phyloP scores from a whole-genome alignment of 2,329 filamentous ascomycete genomes.

The Xylariaceae sp. region DNA sequence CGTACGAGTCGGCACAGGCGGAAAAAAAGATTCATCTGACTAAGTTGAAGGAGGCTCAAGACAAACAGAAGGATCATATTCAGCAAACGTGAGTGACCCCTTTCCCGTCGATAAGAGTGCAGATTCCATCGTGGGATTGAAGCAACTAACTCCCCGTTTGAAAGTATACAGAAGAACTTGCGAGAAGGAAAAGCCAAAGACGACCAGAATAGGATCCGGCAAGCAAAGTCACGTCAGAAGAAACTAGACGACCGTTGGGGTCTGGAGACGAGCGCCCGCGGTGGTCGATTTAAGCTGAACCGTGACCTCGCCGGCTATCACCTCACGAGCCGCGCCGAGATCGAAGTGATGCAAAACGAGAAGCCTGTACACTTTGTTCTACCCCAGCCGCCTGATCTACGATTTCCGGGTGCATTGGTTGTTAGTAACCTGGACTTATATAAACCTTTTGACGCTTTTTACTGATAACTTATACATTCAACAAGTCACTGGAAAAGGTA shows the following conservation, averaged over 20 bases:
- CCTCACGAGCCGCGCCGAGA: constrained; percentile 53
- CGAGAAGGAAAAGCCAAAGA: constrained; percentile 70
- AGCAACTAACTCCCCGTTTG: neutral
- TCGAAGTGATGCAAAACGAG: constrained; percentile 63
- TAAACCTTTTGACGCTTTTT: neutral
- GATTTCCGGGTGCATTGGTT: constrained; percentile 69
- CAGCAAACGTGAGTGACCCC: constrained; percentile 50
- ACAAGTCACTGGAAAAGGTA: constrained; percentile 58
- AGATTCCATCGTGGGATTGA: neutral
- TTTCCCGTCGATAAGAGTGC: neutral
- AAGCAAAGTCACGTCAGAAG: constrained; percentile 78
- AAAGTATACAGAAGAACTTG: constrained; percentile 61
- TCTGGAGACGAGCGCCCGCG: constrained; percentile 64
- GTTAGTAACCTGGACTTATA: constrained; percentile 2
- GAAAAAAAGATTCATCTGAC: constrained; percentile 63
- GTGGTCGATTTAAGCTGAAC: constrained; percentile 75
- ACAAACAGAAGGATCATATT: constrained; percentile 74
- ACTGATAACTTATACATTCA: neutral
- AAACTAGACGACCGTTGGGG: constrained; percentile 79
- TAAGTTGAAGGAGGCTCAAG: constrained; percentile 76
- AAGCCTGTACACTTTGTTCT: constrained; percentile 52
- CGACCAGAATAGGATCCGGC: constrained; percentile 79
- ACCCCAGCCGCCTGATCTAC: constrained; percentile 60
- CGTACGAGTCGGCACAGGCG: constrained; percentile 63
- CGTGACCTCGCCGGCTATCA: constrained; percentile 63